Conservation (phyloP, 108 stramenopile genomes). For the Pseudonitzschia delicatissima region DNA sequence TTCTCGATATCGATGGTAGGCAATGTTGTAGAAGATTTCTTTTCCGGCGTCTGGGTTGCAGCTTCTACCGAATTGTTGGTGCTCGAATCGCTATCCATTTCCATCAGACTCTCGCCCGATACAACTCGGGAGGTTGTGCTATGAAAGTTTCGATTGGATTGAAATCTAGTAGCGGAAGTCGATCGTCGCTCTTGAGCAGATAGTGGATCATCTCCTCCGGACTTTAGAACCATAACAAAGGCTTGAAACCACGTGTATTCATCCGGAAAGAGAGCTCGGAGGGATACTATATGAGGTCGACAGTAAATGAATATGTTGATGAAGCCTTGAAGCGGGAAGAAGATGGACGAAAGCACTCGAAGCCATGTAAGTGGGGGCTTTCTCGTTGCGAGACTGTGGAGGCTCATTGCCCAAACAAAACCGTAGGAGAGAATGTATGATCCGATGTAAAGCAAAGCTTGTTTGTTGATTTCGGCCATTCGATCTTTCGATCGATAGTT, state of each 20-base stretch:
- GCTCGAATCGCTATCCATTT: too few species aligned
- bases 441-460: not conserved
- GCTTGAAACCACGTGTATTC: conserved; percentile 4
- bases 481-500: not conserved
- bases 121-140: too few species aligned
- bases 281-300: conserved; percentile 5
- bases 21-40: not conserved
- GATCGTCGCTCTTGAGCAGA: not conserved
- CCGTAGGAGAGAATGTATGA: not conserved
- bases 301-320: conserved; percentile 9
- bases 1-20: not conserved
- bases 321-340: conserved; percentile 16
- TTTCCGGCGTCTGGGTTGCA: not conserved
- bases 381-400: not conserved
- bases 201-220: not conserved
- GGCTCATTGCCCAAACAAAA: not conserved
- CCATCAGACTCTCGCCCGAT: too few species aligned
- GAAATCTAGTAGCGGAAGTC: too few species aligned
- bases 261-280: not conserved
- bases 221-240: not conserved
- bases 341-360: not conserved
- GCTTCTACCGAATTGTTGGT: too few species aligned
- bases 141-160: too few species aligned
- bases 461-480: not conserved
- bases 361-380: not conserved